Percentiles rank a stretch among this genome's conserved stretches.
phyloP scores from a whole-genome alignment of 768 basidiomycete genomes.

The Guyanaporus albipodus region DNA sequence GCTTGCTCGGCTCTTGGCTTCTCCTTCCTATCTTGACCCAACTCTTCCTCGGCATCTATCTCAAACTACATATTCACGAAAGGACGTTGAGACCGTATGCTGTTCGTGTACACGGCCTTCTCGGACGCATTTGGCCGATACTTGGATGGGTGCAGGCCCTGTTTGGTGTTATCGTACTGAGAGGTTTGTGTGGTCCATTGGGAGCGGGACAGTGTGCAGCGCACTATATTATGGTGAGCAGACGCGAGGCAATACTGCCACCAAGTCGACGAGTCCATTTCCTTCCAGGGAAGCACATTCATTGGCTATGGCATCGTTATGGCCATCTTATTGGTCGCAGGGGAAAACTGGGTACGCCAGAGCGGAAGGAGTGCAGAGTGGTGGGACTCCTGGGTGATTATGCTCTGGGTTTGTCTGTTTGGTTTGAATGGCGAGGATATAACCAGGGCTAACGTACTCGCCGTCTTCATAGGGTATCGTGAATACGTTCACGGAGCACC shows the following conservation, averaged over 20 bases:
- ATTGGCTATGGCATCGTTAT: conserved; percentile 84
- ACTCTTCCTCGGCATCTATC: conserved; percentile 74
- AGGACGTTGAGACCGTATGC: conserved; percentile 66
- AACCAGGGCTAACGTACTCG: background rate
- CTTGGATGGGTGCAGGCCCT: conserved; percentile 88
- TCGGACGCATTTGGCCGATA: conserved; percentile 82
- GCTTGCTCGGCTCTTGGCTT: conserved; percentile 50
- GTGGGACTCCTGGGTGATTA: conserved; percentile 74
- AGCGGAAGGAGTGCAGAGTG: conserved; percentile 76
- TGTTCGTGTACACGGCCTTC: conserved; percentile 65
- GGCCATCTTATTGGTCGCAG: conserved; percentile 70
- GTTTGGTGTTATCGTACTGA: conserved; percentile 72
- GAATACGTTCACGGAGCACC: conserved; percentile 93
- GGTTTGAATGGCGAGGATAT: background rate
- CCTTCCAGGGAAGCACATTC: conserved; percentile 69
- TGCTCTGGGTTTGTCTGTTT: conserved; percentile 46
- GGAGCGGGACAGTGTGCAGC: conserved; percentile 82
- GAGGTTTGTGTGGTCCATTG: conserved; percentile 73
- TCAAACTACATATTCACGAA: conserved; percentile 90
- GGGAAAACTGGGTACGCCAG: conserved; percentile 71
- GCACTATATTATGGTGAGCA: conserved; percentile 71
- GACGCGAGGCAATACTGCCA: background rate
- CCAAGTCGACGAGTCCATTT: conserved; percentile 11
- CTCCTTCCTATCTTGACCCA: conserved; percentile 65
- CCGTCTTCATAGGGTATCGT: conserved; percentile 40